Evolutionary conservation across 345 rosid genomes (phyloP).

Genomic region (Pseudoturritis turrita): DNA sequence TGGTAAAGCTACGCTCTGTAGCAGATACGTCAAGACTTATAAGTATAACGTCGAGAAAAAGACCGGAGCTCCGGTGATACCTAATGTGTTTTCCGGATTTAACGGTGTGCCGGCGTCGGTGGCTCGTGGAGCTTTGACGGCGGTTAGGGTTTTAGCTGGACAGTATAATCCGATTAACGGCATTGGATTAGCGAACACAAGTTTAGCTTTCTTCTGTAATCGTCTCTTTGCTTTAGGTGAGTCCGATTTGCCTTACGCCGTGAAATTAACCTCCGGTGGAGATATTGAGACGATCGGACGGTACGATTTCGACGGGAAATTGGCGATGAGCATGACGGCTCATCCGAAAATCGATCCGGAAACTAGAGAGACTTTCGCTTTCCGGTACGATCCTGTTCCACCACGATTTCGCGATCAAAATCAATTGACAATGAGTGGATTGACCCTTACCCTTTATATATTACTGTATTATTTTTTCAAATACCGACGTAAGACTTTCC

Average conservation of each 20-base stretch:
- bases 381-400: conserved; percentile 37
- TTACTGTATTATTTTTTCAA: too few species aligned
- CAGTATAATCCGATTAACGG: conserved; percentile 32
- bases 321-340: conserved; percentile 38
- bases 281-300: conserved; percentile 34
- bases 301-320: conserved; percentile 29
- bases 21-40: conserved; percentile 36
- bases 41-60: conserved; percentile 29
- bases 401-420: too few species aligned
- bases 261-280: conserved; percentile 9
- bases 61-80: conserved; percentile 25
- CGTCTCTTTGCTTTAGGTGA: conserved; percentile 37
- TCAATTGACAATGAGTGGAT: too few species aligned
- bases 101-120: conserved; percentile 30
- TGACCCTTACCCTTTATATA: too few species aligned
- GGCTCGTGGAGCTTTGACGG: conserved; percentile 35
- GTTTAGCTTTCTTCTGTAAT: conserved; percentile 30
- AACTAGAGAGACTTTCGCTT: conserved; percentile 33
- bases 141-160: conserved; percentile 28
- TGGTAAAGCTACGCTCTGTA: conserved; percentile 34
- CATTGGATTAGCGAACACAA: conserved; percentile 35
- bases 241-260: conserved; percentile 34
- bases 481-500: too few species aligned
- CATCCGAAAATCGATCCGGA: conserved; percentile 30
- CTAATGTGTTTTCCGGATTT: conserved; percentile 34